phyloP scores from a whole-genome alignment of 805 yeast genomes.

The Hanseniaspora nectarophila region DNA sequence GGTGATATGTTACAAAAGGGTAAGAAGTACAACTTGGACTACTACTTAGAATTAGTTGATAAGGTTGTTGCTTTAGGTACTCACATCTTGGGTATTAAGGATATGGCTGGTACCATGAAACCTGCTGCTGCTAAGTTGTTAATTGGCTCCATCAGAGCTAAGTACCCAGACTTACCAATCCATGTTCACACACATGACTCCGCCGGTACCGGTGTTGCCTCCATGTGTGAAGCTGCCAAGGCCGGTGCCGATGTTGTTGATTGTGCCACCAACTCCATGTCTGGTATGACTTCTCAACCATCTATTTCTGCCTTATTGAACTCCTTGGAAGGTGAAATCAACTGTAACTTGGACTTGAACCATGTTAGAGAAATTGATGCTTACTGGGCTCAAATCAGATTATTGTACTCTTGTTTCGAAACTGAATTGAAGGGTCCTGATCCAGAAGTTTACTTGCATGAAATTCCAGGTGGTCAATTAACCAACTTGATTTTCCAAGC shows the following conservation, averaged over 20 bases:
- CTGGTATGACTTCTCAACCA: conserved; percentile 98
- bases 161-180: conserved; percentile 87
- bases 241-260: conserved; percentile 99
- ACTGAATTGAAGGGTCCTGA: conserved; percentile 99
- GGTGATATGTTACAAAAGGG: conserved; percentile 97
- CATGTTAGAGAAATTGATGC: conserved; percentile 74
- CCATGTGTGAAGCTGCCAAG: conserved; percentile 84
- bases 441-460: conserved; percentile 97
- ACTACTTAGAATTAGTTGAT: conserved; percentile 73
- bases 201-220: conserved; percentile 98
- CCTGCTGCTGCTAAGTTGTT: conserved; percentile 83
- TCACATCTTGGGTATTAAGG: conserved; percentile 93
- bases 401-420: conserved; percentile 90
- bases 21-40: conserved; percentile 88
- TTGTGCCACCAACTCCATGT: conserved; percentile 92
- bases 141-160: conserved; percentile 67
- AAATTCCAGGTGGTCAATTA: conserved; percentile 99
- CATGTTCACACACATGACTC: conserved; percentile 99
- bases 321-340: conserved; percentile 74
- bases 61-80: conserved; percentile 87
- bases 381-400: conserved; percentile 98
- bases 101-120: conserved; percentile 98
- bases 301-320: conserved; percentile 87
- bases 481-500: conserved; percentile 98
- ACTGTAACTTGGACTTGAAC: conserved; percentile 56